Percentiles rank a stretch among this genome's conserved stretches.
Evolutionary conservation across 2,329 filamentous ascomycete species (phyloP).

Genomic region (Thielaviopsis populi): DNA sequence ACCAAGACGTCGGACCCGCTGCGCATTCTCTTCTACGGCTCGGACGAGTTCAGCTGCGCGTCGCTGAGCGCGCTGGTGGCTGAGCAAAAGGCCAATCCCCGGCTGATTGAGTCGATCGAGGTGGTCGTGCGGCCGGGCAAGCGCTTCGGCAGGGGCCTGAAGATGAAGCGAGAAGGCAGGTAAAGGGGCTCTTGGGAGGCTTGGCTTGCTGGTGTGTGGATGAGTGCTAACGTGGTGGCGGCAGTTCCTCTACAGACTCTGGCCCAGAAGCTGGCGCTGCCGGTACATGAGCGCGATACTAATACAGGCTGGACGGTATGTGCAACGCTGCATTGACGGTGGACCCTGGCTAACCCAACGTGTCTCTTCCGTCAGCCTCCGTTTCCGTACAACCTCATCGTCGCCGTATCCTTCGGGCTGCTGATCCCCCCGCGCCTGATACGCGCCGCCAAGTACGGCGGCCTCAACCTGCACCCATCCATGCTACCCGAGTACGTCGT

Average conservation of each 20-base stretch:
- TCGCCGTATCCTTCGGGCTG: constrained; percentile 89
- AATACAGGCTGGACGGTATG: constrained; percentile 68
- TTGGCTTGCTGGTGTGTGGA: not conserved
- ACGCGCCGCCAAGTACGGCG: constrained; percentile 57
- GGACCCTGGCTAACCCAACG: constrained; percentile 1
- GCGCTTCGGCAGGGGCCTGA: constrained; percentile 58
- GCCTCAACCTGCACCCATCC: constrained; percentile 87
- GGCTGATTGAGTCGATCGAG: constrained; percentile 59
- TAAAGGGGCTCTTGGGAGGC: not conserved
- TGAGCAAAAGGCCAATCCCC: constrained; percentile 38
- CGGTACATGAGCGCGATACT: constrained; percentile 60
- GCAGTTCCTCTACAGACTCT: constrained; percentile 54
- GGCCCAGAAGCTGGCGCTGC: constrained; percentile 48
- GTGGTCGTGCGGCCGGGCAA: constrained; percentile 75
- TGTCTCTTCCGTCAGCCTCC: constrained; percentile 34
- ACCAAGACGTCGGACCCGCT: constrained; percentile 41
- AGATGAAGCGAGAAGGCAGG: constrained; percentile 51
- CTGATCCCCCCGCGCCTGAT: constrained; percentile 71
- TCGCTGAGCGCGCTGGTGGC: constrained; percentile 55
- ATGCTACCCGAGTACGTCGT: constrained; percentile 59
- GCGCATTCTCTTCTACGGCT: constrained; percentile 83
- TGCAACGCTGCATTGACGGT: constrained; percentile 4
- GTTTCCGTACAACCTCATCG: constrained; percentile 53
- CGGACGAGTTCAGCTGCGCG: constrained; percentile 74
- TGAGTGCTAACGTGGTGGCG: not conserved